These are phyloP conservation scores for Colletotrichum siamense DNA, from an alignment of 2,329 filamentous ascomycete species.

Conservation along the genomic window DNA sequence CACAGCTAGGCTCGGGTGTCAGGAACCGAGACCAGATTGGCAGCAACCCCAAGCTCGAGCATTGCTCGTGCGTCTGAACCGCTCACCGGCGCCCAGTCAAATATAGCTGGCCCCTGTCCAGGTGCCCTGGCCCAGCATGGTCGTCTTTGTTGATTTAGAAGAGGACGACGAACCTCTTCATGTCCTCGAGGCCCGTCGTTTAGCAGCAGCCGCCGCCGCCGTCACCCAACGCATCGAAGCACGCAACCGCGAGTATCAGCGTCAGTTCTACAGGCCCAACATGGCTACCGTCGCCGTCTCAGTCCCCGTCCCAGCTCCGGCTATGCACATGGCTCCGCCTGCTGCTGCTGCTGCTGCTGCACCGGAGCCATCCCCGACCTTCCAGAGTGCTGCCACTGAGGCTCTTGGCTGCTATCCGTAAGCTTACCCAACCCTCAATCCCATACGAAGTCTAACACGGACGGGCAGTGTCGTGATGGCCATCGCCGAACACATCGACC, in stretches of 20 bases:
- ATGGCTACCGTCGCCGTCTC: neutral
- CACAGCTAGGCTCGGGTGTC: conserved; percentile 10
- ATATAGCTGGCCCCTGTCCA: neutral
- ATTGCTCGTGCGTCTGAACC: neutral
- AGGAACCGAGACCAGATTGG: conserved; percentile 15
- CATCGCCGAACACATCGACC: conserved; percentile 79
- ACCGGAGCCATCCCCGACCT: conserved; percentile 13
- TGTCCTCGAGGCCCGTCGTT: conserved; percentile 8
- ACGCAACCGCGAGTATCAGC: neutral
- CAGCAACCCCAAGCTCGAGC: conserved; percentile 2
- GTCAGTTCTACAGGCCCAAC: neutral
- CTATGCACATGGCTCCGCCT: neutral
- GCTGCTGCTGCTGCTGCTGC: neutral
- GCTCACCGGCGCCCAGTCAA: neutral
- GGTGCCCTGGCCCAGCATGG: conserved; percentile 6
- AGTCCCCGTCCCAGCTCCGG: neutral
- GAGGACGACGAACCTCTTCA: conserved; percentile 23
- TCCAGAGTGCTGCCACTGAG: conserved; percentile 29
- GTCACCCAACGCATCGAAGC: conserved; percentile 10
- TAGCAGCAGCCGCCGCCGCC: conserved; percentile 7
- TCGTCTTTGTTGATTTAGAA: conserved; percentile 29
- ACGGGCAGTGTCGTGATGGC: conserved; percentile 72
- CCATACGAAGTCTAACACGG: neutral
- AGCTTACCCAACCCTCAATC: neutral
- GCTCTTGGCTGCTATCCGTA: conserved; percentile 44